These are phyloP conservation scores for Solanum aculeatissimum DNA, from an alignment of 305 asterid genomes.

Conservation along the genomic window DNA sequence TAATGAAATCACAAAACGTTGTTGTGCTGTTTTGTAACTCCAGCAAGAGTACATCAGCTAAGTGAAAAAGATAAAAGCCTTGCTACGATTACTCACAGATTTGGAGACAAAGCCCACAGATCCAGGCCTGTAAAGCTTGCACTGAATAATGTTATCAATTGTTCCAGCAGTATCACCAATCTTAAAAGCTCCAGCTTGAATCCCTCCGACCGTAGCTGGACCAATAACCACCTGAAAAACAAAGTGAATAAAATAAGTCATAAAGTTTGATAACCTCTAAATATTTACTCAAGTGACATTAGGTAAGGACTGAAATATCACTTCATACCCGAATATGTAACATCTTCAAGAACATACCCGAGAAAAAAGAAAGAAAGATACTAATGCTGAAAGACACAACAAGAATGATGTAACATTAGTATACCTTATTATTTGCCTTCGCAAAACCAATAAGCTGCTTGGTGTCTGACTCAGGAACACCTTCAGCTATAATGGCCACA, in stretches of 20 bases:
- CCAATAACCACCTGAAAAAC: slow-evolving; percentile 72
- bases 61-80: neutral
- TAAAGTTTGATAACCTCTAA: neutral
- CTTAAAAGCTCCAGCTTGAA: slow-evolving; percentile 98
- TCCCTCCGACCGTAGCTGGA: slow-evolving; percentile 97
- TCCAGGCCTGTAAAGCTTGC: slow-evolving; percentile 96
- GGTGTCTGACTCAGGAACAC: slow-evolving; percentile 91
- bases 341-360: neutral
- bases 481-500: slow-evolving; percentile 96
- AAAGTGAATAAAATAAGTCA: neutral
- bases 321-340: neutral
- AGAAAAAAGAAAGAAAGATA: neutral
- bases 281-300: neutral
- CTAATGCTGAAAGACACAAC: neutral
- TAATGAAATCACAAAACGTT: neutral
- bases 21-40: neutral
- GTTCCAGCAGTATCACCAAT: slow-evolving; percentile 99
- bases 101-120: slow-evolving; percentile 95
- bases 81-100: slow-evolving; percentile 44
- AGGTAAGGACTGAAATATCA: neutral
- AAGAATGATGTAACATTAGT: neutral
- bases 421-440: slow-evolving; percentile 86
- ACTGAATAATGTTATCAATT: slow-evolving; percentile 78
- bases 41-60: neutral
- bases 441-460: slow-evolving; percentile 94